These are phyloP conservation scores for Dendrostoma leiphaemia DNA, from an alignment of 2,329 filamentous ascomycete species.

Conservation along the genomic window DNA sequence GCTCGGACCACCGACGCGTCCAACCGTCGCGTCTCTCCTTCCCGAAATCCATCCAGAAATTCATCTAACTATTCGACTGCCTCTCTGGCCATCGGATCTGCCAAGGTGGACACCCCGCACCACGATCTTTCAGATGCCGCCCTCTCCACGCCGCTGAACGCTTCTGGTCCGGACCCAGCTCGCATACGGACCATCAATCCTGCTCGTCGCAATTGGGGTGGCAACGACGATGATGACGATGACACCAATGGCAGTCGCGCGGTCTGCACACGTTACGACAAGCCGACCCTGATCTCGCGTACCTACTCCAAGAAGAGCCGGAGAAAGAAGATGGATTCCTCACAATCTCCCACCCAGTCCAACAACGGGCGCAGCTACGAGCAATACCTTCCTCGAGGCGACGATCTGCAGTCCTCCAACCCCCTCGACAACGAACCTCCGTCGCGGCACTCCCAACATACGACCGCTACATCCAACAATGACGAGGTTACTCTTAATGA, in stretches of 20 bases:
- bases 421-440: constrained; percentile 19
- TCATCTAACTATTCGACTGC: background rate
- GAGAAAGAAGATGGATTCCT: constrained; percentile 40
- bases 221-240: background rate
- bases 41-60: background rate
- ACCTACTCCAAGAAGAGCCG: background rate
- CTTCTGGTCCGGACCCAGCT: background rate
- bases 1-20: constrained; percentile 9
- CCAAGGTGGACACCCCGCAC: background rate
- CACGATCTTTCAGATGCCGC: background rate
- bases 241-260: background rate
- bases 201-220: background rate
- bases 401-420: constrained; percentile 25
- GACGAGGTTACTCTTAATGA: constrained; percentile 38
- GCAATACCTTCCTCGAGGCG: constrained; percentile 31
- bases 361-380: constrained; percentile 58
- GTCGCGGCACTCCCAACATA: background rate
- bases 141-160: background rate
- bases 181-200: background rate
- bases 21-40: constrained; percentile 10
- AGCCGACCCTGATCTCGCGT: background rate
- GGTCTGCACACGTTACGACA: background rate
- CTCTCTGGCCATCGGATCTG: background rate
- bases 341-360: constrained; percentile 54
- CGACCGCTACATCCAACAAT: constrained; percentile 12